Percentiles rank a stretch among this genome's conserved stretches.
Conservation (phyloP, 805 yeast genomes). For the Cyberlindnera galapagoensis region DNA sequence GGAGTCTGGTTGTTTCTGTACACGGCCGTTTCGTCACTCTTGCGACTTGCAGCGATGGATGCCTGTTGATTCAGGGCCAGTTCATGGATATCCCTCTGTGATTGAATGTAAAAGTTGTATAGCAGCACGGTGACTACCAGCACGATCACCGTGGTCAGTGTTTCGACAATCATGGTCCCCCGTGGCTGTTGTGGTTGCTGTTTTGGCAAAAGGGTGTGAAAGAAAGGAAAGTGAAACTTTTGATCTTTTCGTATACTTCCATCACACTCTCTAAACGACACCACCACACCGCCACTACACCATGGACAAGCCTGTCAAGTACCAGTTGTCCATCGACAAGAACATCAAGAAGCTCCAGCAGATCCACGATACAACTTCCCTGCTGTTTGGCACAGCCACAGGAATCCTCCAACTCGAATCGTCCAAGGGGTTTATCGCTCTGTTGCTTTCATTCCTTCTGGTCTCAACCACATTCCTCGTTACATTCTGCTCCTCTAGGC, state of each 20-base stretch:
- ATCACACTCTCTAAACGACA: slow-evolving; percentile 1
- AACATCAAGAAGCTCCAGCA: slow-evolving; percentile 19
- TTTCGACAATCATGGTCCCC: too few species aligned
- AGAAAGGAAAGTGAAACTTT: too few species aligned
- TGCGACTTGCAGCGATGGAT: slow-evolving; percentile 55
- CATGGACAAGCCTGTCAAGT: too few species aligned
- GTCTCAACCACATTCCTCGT: slow-evolving; percentile 9
- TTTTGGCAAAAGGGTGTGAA: too few species aligned
- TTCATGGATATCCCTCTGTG: slow-evolving; percentile 48
- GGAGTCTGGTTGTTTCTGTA: slow-evolving; percentile 73
- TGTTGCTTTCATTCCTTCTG: slow-evolving; percentile 5
- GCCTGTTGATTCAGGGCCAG: slow-evolving; percentile 60
- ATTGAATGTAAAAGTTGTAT: slow-evolving; percentile 22
- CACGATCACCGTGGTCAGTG: background rate
- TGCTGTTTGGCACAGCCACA: slow-evolving; percentile 18
- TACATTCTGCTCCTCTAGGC: slow-evolving; percentile 3
- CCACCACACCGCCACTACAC: background rate
- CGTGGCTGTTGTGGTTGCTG: too few species aligned
- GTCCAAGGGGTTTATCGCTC: slow-evolving; percentile 17
- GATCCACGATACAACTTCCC: slow-evolving; percentile 21
- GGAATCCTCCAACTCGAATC: slow-evolving; percentile 23
- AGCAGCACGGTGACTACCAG: slow-evolving; percentile 3
- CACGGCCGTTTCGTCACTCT: slow-evolving; percentile 63
- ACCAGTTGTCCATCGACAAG: too few species aligned
- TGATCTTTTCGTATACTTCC: too few species aligned